Evolutionary conservation across 345 rosid species (phyloP), one percentile per base, ranked within the genome.

Genomic region (Populus pruinosa): DNA sequence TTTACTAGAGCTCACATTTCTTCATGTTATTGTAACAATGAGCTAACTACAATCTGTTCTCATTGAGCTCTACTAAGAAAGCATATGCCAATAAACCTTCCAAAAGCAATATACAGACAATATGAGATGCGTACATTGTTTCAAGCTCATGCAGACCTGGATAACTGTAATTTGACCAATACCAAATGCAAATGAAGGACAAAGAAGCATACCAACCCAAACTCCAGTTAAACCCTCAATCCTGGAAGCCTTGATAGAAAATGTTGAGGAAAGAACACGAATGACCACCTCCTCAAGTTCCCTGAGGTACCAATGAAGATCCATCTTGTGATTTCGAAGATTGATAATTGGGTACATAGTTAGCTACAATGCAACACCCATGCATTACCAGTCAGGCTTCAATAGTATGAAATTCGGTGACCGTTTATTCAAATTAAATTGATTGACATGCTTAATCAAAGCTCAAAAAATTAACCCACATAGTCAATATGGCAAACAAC

Each of bases 251-350:
- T 82, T 82, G 77, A 95, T 87, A 5, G 89, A 87, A 77, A 95
- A 95, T 39, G 89, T 76, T 2, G 89, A 86, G 63, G 87, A 85
- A 72, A 91, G 93, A 77, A 89, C 91, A 79, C 96, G 91, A 76
- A 93, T 88, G 69, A 89, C 84, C 23, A 93, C 89, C 85, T 95
- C 97, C 84, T 94, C 97, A 74, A 92, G 97, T 72, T 88, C 87
- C 86, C 99, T 89, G 74, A 89, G 91, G 87, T 92, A 93, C 98
- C 98, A 95, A 86, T 95, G 92, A 78, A 95, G 94, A 87, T 90
- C 97, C 94, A 87, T 93, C 91, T 90, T 85, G 91, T 91, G 98
- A 78, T 95, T 93, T 76, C 93, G 85, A 29, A 95, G 91, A 82
- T 92, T 89, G 83, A 93, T 81, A 75, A 95, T 89, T 69, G 98